phyloP scores from a whole-genome alignment of 495 filamentous ascomycete genomes.

The Geopyxis carbonaria region DNA sequence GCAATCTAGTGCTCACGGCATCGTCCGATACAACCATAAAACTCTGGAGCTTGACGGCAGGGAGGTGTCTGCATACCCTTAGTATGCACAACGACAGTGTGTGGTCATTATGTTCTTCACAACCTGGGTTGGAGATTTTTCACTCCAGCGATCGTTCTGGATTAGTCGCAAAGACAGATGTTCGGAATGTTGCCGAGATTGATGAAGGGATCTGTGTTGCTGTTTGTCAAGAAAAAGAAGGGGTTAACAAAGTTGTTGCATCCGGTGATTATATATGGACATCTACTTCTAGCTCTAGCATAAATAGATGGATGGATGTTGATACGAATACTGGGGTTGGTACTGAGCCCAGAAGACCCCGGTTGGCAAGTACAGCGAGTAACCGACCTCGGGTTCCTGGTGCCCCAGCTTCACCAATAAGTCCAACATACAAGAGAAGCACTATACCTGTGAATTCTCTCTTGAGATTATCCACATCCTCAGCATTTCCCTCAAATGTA shows the following conservation, averaged over 20 bases:
- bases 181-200: constrained; percentile 49
- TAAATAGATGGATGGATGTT: constrained; percentile 84
- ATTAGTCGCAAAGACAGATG: constrained; percentile 84
- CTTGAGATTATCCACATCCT: constrained; percentile 66
- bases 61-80: constrained; percentile 88
- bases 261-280: constrained; percentile 80
- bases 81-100: constrained; percentile 98
- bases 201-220: constrained; percentile 78
- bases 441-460: constrained; percentile 62
- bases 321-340: constrained; percentile 45
- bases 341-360: constrained; percentile 13
- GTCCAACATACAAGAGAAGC: constrained; percentile 28
- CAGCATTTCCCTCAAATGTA: constrained; percentile 43
- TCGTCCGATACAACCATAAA: constrained; percentile 96
- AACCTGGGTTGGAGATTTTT: constrained; percentile 71
- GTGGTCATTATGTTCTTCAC: constrained; percentile 83
- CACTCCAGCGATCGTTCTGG: constrained; percentile 88
- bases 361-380: constrained; percentile 18
- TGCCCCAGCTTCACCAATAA: constrained; percentile 12
- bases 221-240: constrained; percentile 72
- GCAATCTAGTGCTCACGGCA: constrained; percentile 82
- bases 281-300: constrained; percentile 80
- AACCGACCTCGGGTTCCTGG: constrained; percentile 23
- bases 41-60: constrained; percentile 87
- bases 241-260: constrained; percentile 65